These are phyloP conservation scores for Marsdenia floribunda DNA, from an alignment of 257 asterid species.

Conservation along the genomic window DNA sequence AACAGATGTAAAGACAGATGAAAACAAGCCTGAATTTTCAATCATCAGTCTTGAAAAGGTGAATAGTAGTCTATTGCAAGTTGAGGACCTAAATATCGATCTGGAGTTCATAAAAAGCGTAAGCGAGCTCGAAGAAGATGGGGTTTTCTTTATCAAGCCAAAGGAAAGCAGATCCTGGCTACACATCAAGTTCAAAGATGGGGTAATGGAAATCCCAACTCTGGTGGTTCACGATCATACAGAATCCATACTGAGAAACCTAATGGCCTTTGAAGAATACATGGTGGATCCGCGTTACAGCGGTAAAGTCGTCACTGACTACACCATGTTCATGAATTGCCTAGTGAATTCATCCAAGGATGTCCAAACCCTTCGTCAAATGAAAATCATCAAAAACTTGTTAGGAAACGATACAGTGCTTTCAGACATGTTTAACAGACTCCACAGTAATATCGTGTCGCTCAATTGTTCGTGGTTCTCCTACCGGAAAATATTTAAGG, in stretches of 20 bases:
- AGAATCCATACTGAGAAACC: background rate
- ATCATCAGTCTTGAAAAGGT: accelerated
- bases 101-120: background rate
- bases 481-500: too few species aligned
- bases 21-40: background rate
- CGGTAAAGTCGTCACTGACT: background rate
- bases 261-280: background rate
- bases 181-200: background rate
- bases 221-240: background rate
- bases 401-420: constrained; percentile 14
- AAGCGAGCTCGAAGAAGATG: background rate
- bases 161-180: background rate
- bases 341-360: background rate
- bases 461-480: too few species aligned
- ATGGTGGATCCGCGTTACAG: too few species aligned
- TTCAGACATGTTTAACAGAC: constrained; percentile 11
- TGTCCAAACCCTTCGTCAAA: background rate
- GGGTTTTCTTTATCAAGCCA: background rate
- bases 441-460: background rate
- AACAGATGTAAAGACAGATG: too few species aligned
- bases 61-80: background rate
- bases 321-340: background rate
- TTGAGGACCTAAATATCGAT: background rate
- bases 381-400: constrained; percentile 6
- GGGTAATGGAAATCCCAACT: too few species aligned